Base-by-base conservation (phyloP, 116 monocot species). In the Phalaenopsis hybrid region DNA sequence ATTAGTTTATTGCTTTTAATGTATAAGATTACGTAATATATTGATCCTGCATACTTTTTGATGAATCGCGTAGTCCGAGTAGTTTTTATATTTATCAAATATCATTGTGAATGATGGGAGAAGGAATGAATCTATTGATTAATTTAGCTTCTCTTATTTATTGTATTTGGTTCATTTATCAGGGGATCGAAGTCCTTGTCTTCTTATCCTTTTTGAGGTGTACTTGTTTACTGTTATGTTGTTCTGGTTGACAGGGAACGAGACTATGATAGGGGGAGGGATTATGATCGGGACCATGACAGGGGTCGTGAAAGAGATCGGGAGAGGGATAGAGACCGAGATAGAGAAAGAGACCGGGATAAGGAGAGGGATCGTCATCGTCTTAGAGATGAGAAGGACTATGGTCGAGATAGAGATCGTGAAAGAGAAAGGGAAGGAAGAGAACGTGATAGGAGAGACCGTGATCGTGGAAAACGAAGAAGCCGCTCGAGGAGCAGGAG, bases 401-500 rank as follows among this genome's bases (percentile, higher is more conserved):
- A 85, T 83, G 83, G 75, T 17, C 57, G 92, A 41, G 88, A 88
- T 73, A 86, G 86, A 79, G 90, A 90, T 5, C 77, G 90, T 80
- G 91, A 87, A 6, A 88, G 90, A 57, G 90, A 86, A 8, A 85
- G 89, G 74, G 89, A 86, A 69, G 89, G 83, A 1, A 89, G 91
- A 68, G 91, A 89, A 5, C 79, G 90, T 2, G 92, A 92, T 5
- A 84, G 87, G 46, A 85, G 89, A 69, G 92, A 90, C 44, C 81
- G 90, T 79, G 92, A 90, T 12, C 84, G 86, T 41, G 85, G 85
- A 10, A 78, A 88, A 45, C 80, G 78, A 6, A 83, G 88, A 48
- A 95, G 93, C 21, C 89, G 90, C 25, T 95, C 93, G 34, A 89
- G 93, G 82, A 93, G 94, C 79, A 87, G 92, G 63, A 92, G 91